A percentile compares a stretch with the other conserved stretches of the same genome.
These are phyloP conservation scores for Calycina herbarum DNA, from an alignment of 2,329 filamentous ascomycete species.

Conservation along the genomic window DNA sequence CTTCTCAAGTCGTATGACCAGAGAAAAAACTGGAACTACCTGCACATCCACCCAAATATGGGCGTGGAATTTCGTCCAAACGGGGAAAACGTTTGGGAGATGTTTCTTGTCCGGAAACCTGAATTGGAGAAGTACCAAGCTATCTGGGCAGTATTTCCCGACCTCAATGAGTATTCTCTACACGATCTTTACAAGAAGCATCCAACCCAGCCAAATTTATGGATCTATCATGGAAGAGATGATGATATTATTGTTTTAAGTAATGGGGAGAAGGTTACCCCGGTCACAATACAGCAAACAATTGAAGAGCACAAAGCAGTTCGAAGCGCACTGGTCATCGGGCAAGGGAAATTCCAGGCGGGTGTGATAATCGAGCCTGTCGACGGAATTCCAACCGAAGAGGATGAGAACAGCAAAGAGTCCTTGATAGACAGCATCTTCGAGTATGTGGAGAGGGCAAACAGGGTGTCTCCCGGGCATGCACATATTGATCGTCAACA, in stretches of 20 bases:
- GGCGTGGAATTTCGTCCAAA: slow-evolving; percentile 14
- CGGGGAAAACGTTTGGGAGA: slow-evolving; percentile 27
- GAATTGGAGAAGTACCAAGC: slow-evolving; percentile 27
- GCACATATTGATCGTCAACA: slow-evolving; percentile 19
- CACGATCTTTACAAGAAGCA: slow-evolving; percentile 42
- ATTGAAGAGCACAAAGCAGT: slow-evolving; percentile 40
- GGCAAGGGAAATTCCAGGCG: background rate
- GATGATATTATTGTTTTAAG: slow-evolving; percentile 45
- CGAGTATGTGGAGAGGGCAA: slow-evolving; percentile 21
- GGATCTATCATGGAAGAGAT: slow-evolving; percentile 40
- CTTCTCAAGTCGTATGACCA: background rate
- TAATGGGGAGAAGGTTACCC: slow-evolving; percentile 47
- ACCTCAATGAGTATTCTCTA: slow-evolving; percentile 38
- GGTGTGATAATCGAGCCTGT: background rate
- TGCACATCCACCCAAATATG: slow-evolving; percentile 12
- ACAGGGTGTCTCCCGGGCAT: slow-evolving; percentile 23
- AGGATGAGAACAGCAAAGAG: slow-evolving; percentile 3
- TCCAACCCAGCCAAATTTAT: slow-evolving; percentile 39
- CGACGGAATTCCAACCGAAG: slow-evolving; percentile 20
- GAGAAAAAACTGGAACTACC: slow-evolving; percentile 19
- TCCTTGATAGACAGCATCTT: slow-evolving; percentile 20
- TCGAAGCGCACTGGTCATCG: slow-evolving; percentile 33
- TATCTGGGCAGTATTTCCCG: slow-evolving; percentile 40
- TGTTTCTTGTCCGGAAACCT: slow-evolving; percentile 28
- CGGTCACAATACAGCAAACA: slow-evolving; percentile 40